Base-by-base conservation (phyloP, 2,329 filamentous ascomycete genomes). In the Curvularia eragrostidis region DNA sequence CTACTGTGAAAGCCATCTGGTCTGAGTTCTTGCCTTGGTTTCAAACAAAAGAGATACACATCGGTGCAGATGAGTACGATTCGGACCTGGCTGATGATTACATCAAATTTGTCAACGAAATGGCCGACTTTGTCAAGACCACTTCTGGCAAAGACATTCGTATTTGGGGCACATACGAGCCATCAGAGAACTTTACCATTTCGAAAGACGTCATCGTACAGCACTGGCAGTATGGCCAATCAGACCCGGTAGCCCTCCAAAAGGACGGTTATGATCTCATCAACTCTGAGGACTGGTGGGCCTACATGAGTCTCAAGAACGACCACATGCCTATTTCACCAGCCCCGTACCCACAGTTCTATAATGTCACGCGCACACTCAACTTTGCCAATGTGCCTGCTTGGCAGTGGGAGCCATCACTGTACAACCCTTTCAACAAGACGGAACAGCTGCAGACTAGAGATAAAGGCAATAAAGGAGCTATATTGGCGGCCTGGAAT, bases 221-320 rank as follows among this genome's bases (percentile, higher is more conserved):
- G 60, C 81, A 83, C 58, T 83, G 81, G 81, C 79, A 82, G 54
- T 81, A 80, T 54, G 79, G 79, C 1, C 75, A 83, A 48, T 82
- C 80, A 1, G 80, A 82, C 54, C 81, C 81, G 0, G 64, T 80
- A 0, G 60, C 73, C 9, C 75, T 83, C 0, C 70, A 78, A 10
- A 56, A 66, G 1, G 65, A 74, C 3, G 75, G 74, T 1, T 81
- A 82, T 55, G 54, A 71, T 0, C 32, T 81, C 9, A 72, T 82
- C 69, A 83, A 83, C 61, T 81, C 80, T 0, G 73, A 82, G 42
- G 81, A 83, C 59, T 81, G 80, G 79, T 83, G 80, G 83, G 82
- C 80, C 0, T 85, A 85, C 61, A 82, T 84, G 77, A 80, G 79
- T 5, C 64, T 85, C 51, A 85, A 85, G 57, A 85, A 84, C 57